A percentile compares a stretch with the other conserved stretches of the same genome.
These are phyloP conservation scores for Platismatia glauca DNA, from an alignment of 495 filamentous ascomycete species.

Conservation along the genomic window DNA sequence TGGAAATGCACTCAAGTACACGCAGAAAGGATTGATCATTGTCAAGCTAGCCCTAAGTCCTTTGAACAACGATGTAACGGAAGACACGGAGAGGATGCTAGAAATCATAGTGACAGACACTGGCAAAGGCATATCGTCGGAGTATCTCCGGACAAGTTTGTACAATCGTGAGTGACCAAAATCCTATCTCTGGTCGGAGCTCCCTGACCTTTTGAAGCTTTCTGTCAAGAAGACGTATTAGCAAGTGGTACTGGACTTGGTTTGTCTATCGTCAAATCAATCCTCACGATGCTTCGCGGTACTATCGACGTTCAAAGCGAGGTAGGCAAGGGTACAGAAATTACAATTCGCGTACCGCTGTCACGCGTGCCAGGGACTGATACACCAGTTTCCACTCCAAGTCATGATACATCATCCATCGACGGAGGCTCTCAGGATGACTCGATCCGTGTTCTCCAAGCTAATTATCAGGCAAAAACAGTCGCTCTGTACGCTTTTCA, in stretches of 20 bases:
- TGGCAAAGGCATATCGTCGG: constrained; percentile 38
- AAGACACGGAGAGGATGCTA: constrained; percentile 23
- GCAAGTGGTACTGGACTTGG: constrained; percentile 47
- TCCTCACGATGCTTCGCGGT: constrained; percentile 46
- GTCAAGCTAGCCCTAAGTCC: constrained; percentile 46
- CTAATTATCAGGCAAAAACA: constrained; percentile 8
- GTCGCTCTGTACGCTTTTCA: constrained; percentile 30
- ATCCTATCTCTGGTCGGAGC: not conserved
- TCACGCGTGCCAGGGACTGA: constrained; percentile 21
- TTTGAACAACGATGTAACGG: constrained; percentile 21
- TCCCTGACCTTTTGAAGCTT: constrained; percentile 23
- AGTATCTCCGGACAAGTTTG: constrained; percentile 35
- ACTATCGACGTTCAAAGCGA: constrained; percentile 44
- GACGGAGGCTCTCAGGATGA: constrained; percentile 11
- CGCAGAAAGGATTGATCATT: constrained; percentile 54
- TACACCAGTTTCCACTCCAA: constrained; percentile 23
- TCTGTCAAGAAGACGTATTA: constrained; percentile 42
- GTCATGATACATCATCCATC: constrained; percentile 5
- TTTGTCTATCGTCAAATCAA: constrained; percentile 46
- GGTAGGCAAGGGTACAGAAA: constrained; percentile 41
- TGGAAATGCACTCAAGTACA: constrained; percentile 79
- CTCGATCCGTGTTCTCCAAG: constrained; percentile 15
- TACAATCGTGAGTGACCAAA: constrained; percentile 26
- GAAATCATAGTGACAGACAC: constrained; percentile 39
- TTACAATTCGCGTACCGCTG: constrained; percentile 42